Evolutionary conservation across 2,329 filamentous ascomycete species (phyloP).

Genomic region (Orbilia oligospora): DNA sequence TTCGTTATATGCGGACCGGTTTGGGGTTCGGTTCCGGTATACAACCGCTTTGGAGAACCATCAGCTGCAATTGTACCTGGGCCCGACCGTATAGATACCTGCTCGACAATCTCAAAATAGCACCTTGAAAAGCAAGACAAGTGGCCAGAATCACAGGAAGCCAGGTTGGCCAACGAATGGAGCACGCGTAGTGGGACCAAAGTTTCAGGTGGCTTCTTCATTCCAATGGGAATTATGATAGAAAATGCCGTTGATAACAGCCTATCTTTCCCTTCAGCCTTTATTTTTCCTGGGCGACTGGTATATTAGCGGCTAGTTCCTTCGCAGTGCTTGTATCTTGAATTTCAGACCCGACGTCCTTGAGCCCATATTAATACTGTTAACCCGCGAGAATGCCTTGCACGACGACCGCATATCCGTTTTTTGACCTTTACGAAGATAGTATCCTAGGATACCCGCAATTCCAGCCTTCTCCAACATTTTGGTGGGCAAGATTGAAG

Average conservation of each 20-base stretch:
- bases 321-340: neutral
- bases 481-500: slow-evolving; percentile 40
- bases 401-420: slow-evolving; percentile 47
- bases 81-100: slow-evolving; percentile 14
- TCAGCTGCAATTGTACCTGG: neutral
- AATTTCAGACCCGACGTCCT: neutral
- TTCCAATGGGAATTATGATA: slow-evolving; percentile 2
- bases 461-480: slow-evolving; percentile 35
- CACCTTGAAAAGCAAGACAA: slow-evolving; percentile 15
- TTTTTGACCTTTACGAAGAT: slow-evolving; percentile 57
- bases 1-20: neutral
- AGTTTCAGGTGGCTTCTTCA: slow-evolving; percentile 19
- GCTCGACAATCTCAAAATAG: neutral
- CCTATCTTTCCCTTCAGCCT: slow-evolving; percentile 35
- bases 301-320: neutral
- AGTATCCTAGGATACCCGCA: slow-evolving; percentile 41
- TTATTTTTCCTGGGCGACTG: neutral
- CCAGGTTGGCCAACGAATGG: slow-evolving; percentile 41
- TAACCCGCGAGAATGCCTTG: slow-evolving; percentile 33
- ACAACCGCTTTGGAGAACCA: neutral
- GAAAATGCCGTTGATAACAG: slow-evolving; percentile 30
- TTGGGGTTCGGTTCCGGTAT: neutral
- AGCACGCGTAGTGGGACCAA: slow-evolving; percentile 9
- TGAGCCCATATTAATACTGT: neutral
- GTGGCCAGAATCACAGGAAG: slow-evolving; percentile 41